A percentile compares a stretch with the other conserved stretches of the same genome.
phyloP scores from a whole-genome alignment of 1,139 yeast species.

The Candida dubliniensis region DNA sequence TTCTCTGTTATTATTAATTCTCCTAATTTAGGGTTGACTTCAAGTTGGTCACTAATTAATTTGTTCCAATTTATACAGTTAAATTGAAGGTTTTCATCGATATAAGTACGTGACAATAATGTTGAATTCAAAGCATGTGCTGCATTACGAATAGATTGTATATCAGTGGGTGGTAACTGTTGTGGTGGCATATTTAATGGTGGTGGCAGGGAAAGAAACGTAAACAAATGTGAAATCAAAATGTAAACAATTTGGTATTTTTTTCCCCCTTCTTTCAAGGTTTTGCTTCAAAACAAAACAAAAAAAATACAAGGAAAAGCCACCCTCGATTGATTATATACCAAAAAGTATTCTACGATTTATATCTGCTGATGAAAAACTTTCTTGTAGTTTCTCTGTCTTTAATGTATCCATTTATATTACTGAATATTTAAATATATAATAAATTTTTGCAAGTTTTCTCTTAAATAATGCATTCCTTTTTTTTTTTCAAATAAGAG shows the following conservation, averaged over 20 bases:
- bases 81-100: conserved; percentile 33
- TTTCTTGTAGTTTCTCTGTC: too few species aligned
- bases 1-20: conserved; percentile 27
- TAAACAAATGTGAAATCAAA: background rate
- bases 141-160: conserved; percentile 20
- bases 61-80: conserved; percentile 37
- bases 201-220: conserved; percentile 19
- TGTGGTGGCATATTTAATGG: background rate
- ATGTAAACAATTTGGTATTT: background rate
- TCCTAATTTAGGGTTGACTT: conserved; percentile 15
- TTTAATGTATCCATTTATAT: background rate
- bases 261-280: background rate
- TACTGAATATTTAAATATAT: background rate
- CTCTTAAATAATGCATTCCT: too few species aligned
- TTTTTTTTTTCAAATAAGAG: too few species aligned
- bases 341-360: too few species aligned
- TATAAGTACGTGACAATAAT: conserved; percentile 39
- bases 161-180: conserved; percentile 1
- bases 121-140: conserved; percentile 41
- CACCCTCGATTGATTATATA: too few species aligned
- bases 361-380: too few species aligned
- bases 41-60: conserved; percentile 22
- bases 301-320: too few species aligned
- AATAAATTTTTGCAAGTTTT: too few species aligned
- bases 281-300: too few species aligned